phyloP scores from a whole-genome alignment of 306 rosid species.

The Citrullus mucosospermus region DNA sequence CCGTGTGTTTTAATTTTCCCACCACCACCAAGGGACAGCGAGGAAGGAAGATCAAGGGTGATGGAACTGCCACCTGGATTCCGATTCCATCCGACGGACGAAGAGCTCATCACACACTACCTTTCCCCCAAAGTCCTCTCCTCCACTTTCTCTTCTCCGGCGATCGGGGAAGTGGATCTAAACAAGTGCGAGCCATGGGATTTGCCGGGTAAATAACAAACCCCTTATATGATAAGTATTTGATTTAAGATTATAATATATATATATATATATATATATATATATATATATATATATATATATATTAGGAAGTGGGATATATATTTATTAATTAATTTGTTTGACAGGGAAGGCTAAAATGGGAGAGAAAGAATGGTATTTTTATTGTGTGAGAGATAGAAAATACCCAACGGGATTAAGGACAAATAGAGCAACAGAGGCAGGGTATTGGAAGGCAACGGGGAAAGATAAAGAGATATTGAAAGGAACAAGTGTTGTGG shows the following conservation, averaged over 20 bases:
- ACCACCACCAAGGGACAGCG: not conserved
- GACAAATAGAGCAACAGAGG: constrained; percentile 72
- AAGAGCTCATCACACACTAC: constrained; percentile 70
- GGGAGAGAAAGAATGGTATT: constrained; percentile 85
- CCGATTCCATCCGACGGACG: constrained; percentile 87
- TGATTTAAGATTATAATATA: too few relatives aligned
- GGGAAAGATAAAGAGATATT: constrained; percentile 81
- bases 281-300: too few relatives aligned
- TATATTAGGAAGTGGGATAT: not conserved
- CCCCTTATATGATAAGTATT: too few relatives aligned
- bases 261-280: too few relatives aligned
- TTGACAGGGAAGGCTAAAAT: constrained; percentile 53
- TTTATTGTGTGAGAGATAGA: constrained; percentile 63
- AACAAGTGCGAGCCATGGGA: constrained; percentile 95
- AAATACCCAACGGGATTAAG: constrained; percentile 79
- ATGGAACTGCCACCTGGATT: constrained; percentile 77
- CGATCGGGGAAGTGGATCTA: constrained; percentile 68
- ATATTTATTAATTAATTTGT: too few relatives aligned
- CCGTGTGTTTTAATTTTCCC: not conserved
- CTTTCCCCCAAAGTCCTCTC: constrained; percentile 54
- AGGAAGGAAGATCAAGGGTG: not conserved
- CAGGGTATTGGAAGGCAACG: constrained; percentile 95
- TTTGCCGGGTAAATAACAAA: constrained; percentile 42
- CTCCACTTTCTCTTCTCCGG: constrained; percentile 35
- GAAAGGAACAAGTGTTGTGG: constrained; percentile 35